A percentile compares a stretch with the other conserved stretches of the same genome.
phyloP scores from a whole-genome alignment of 2,329 filamentous ascomycete genomes.

The Cladosporium phlei region DNA sequence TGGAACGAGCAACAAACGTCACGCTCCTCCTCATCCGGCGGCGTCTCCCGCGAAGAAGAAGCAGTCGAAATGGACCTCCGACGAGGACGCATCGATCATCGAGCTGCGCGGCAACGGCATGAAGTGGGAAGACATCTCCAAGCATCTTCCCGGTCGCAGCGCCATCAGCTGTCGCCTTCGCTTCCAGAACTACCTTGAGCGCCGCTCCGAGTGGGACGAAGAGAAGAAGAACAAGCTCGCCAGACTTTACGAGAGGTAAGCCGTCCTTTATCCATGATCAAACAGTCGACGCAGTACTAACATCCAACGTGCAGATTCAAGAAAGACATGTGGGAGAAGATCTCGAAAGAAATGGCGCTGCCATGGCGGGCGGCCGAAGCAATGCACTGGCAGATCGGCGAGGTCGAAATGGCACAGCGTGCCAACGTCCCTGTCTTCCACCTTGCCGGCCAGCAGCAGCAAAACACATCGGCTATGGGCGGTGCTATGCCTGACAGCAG shows the following conservation, averaged over 20 bases:
- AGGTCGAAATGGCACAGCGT: conserved; percentile 86
- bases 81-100: conserved; percentile 91
- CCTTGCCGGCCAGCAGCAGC: conserved; percentile 34
- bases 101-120: conserved; percentile 83
- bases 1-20: conserved; percentile 33
- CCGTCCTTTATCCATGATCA: conserved; percentile 27
- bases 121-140: conserved; percentile 99
- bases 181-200: conserved; percentile 95
- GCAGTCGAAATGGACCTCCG: conserved; percentile 92
- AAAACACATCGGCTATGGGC: conserved; percentile 17
- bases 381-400: conserved; percentile 97
- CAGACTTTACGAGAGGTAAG: conserved; percentile 91
- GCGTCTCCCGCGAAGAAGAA: conserved; percentile 81
- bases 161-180: conserved; percentile 91
- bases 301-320: conserved; percentile 68
- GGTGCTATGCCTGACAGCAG: conserved; percentile 20
- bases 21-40: conserved; percentile 43
- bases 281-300: conserved; percentile 13
- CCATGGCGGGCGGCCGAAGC: conserved; percentile 94
- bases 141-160: conserved; percentile 81
- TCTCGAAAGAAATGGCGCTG: conserved; percentile 89
- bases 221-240: conserved; percentile 97
- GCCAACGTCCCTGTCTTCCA: conserved; percentile 85
- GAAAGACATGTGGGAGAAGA: conserved; percentile 94
- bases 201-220: conserved; percentile 91